These are phyloP conservation scores for Paraconiothyrium brasiliense DNA, from an alignment of 2,329 filamentous ascomycete species.

Conservation along the genomic window DNA sequence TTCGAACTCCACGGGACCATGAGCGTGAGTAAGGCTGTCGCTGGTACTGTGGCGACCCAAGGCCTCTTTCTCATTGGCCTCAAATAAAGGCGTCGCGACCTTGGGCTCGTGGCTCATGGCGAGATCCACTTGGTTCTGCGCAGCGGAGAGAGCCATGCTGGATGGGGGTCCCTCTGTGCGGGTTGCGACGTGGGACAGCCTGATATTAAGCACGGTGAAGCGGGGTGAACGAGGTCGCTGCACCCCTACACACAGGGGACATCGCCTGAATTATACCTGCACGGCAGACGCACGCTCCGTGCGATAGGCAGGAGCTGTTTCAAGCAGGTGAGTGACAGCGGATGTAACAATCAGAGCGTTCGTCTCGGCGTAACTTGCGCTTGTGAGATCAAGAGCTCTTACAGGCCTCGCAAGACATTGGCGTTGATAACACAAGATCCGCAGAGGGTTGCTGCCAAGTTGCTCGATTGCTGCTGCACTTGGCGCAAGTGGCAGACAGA, in stretches of 20 bases:
- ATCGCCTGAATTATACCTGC: slow-evolving; percentile 19
- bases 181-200: slow-evolving; percentile 19
- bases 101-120: slow-evolving; percentile 49
- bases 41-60: slow-evolving; percentile 33
- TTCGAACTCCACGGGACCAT: slow-evolving; percentile 40
- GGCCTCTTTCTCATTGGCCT: slow-evolving; percentile 44
- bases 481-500: slow-evolving; percentile 35
- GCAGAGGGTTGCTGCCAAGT: slow-evolving; percentile 30
- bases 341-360: slow-evolving; percentile 32
- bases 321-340: slow-evolving; percentile 39
- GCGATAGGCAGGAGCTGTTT: slow-evolving; percentile 31
- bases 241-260: slow-evolving; percentile 7
- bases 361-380: slow-evolving; percentile 27
- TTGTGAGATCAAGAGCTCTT: slow-evolving; percentile 13
- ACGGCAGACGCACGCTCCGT: slow-evolving; percentile 10
- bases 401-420: slow-evolving; percentile 20
- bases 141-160: slow-evolving; percentile 44
- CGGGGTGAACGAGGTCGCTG: slow-evolving; percentile 18
- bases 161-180: slow-evolving; percentile 19
- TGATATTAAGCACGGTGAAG: slow-evolving; percentile 25
- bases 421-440: slow-evolving; percentile 32
- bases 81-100: slow-evolving; percentile 42
- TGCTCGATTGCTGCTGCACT: slow-evolving; percentile 39
- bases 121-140: slow-evolving; percentile 45
- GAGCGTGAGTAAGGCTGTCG: slow-evolving; percentile 22